Conservation (phyloP, 1,284 basidiomycete genomes). For the Leccinum colubrinum region DNA sequence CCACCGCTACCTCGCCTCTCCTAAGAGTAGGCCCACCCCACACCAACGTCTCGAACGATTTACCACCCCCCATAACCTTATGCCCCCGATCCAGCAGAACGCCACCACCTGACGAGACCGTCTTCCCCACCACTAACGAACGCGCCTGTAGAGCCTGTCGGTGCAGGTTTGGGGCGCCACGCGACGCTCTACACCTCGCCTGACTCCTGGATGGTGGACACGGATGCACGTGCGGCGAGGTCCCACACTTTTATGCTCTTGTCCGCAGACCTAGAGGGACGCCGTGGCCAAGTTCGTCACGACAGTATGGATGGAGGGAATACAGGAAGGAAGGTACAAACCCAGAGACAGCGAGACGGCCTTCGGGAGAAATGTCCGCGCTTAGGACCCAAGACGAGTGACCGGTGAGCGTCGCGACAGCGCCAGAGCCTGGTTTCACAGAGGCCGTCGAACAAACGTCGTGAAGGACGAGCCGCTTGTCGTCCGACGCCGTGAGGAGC, state of each 20-base stretch:
- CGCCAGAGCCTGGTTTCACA: slow-evolving; percentile 61
- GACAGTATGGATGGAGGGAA: neutral
- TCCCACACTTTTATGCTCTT: slow-evolving; percentile 90
- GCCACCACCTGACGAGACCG: slow-evolving; percentile 74
- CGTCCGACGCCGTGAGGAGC: slow-evolving; percentile 83
- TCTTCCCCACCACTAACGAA: slow-evolving; percentile 85
- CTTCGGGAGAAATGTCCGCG: slow-evolving; percentile 77
- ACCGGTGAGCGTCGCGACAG: slow-evolving; percentile 78
- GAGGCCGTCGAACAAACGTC: slow-evolving; percentile 69
- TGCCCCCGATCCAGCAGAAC: slow-evolving; percentile 53
- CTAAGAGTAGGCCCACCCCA: no score
- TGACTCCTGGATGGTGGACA: slow-evolving; percentile 74
- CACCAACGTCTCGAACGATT: no score
- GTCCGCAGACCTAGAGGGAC: slow-evolving; percentile 66
- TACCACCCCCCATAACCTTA: neutral
- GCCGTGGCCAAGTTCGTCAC: neutral
- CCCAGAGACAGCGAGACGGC: slow-evolving; percentile 76
- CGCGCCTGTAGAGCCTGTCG: slow-evolving; percentile 54
- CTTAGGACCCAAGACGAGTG: slow-evolving; percentile 88
- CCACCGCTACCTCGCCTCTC: no score
- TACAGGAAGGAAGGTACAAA: slow-evolving; percentile 35
- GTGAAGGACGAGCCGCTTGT: slow-evolving; percentile 83
- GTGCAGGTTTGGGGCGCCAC: slow-evolving; percentile 69
- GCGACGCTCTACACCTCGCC: slow-evolving; percentile 86
- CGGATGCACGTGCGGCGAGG: slow-evolving; percentile 70